Conservation (phyloP, 208 protist species). For the Vickermania spadyakhi region DNA sequence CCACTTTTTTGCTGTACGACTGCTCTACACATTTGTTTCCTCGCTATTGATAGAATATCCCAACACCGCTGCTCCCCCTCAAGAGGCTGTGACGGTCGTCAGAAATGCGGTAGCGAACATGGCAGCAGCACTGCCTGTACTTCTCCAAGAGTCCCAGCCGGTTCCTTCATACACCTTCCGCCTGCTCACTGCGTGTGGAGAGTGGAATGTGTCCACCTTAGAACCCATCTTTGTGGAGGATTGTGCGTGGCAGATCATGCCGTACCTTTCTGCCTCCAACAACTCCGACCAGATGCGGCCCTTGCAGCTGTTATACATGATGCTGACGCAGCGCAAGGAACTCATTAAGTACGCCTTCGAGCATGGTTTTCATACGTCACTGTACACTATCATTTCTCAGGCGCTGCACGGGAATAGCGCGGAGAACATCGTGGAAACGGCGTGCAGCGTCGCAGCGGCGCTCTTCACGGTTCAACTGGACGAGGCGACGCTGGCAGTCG, state of each 20-base stretch:
- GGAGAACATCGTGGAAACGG: not conserved
- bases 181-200: conserved; percentile 58
- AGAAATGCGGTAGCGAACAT: conserved; percentile 20
- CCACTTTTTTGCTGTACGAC: conserved; percentile 57
- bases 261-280: conserved; percentile 16
- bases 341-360: not conserved
- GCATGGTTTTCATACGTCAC: not conserved
- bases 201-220: conserved; percentile 34
- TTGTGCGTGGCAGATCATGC: conserved; percentile 11
- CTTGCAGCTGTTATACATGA: conserved; percentile 6
- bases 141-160: conserved; percentile 68
- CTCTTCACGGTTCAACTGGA: not conserved
- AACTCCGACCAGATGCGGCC: conserved; percentile 12
- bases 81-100: conserved; percentile 9
- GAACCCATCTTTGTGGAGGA: conserved; percentile 22
- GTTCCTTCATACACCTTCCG: conserved; percentile 80
- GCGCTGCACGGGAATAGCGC: not conserved
- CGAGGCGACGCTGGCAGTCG: not conserved
- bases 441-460: not conserved
- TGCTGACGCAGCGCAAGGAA: conserved; percentile 13
- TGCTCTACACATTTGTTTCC: conserved; percentile 55
- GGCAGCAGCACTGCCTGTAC: conserved; percentile 15
- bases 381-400: not conserved
- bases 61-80: not conserved
- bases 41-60: conserved; percentile 20